phyloP scores from a whole-genome alignment of 1,284 basidiomycete species.

The Rhodotorula sp. region DNA sequence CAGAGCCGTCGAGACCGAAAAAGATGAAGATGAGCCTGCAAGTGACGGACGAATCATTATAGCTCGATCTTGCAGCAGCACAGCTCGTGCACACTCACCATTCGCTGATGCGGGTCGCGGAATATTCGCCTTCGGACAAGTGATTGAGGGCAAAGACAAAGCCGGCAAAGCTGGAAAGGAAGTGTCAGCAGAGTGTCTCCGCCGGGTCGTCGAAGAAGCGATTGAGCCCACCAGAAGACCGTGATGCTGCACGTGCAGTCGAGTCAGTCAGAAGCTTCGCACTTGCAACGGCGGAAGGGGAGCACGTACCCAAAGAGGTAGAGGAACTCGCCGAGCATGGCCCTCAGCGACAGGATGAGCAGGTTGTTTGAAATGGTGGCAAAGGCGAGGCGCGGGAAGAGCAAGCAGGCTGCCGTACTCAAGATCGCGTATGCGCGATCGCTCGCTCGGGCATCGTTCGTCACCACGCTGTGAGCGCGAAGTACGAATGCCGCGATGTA shows the following conservation, averaged over 20 bases:
- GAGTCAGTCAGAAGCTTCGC: not conserved
- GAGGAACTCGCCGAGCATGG: constrained; percentile 49
- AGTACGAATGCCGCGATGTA: constrained; percentile 48
- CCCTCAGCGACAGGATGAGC: constrained; percentile 50
- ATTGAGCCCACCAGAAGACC: constrained; percentile 35
- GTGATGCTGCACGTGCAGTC: constrained; percentile 17
- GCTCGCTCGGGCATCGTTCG: constrained; percentile 41
- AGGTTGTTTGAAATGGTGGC: constrained; percentile 51
- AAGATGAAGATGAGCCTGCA: constrained; percentile 40
- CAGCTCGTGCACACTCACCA: constrained; percentile 19
- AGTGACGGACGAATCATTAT: not conserved
- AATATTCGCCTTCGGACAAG: constrained; percentile 40
- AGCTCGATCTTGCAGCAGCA: not conserved
- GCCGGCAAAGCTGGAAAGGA: constrained; percentile 29
- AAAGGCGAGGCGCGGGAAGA: constrained; percentile 50
- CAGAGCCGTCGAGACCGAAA: constrained; percentile 41
- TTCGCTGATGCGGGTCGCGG: constrained; percentile 31
- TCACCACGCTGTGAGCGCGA: constrained; percentile 45
- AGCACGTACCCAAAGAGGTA: constrained; percentile 48
- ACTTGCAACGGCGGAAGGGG: not conserved
- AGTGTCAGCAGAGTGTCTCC: not conserved
- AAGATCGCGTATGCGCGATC: constrained; percentile 49
- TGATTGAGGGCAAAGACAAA: constrained; percentile 42
- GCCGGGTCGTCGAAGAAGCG: too few species aligned
- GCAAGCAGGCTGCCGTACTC: constrained; percentile 47